Evolutionary conservation across 345 rosid species (phyloP).

Genomic region (Iberis pinnata): DNA sequence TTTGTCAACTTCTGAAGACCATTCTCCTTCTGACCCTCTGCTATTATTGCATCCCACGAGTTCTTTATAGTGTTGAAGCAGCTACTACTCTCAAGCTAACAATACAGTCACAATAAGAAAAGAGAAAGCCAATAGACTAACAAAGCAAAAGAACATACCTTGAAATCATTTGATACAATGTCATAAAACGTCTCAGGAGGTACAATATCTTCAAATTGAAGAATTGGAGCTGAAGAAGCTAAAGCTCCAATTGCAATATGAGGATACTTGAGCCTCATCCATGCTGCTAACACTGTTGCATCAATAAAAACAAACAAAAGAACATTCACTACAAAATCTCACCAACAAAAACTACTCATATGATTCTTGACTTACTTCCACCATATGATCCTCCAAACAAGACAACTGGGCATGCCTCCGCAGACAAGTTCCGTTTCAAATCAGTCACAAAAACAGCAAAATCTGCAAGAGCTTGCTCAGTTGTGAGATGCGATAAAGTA

Average conservation of each 20-base stretch:
- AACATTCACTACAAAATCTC: constrained; percentile 7
- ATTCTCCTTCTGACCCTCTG: constrained; percentile 57
- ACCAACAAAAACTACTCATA: not conserved
- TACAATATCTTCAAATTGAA: constrained; percentile 84
- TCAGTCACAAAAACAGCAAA: constrained; percentile 62
- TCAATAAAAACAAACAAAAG: constrained; percentile 5
- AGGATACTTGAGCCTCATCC: constrained; percentile 98
- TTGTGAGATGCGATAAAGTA: constrained; percentile 59
- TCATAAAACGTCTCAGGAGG: constrained; percentile 78
- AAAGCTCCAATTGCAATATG: constrained; percentile 84
- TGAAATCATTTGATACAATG: constrained; percentile 78
- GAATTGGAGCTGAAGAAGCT: constrained; percentile 92
- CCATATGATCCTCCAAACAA: constrained; percentile 96
- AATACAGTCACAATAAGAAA: not conserved
- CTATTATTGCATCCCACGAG: constrained; percentile 57
- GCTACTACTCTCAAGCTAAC: constrained; percentile 79
- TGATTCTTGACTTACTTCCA: constrained; percentile 57
- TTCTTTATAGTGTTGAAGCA: constrained; percentile 72
- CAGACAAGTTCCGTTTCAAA: constrained; percentile 74
- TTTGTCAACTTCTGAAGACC: constrained; percentile 61
- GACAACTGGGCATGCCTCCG: constrained; percentile 74
- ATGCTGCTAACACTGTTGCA: constrained; percentile 83
- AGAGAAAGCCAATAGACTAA: not conserved
- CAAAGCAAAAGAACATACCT: constrained; percentile 29
- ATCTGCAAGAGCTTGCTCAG: constrained; percentile 95